These are phyloP conservation scores for Colletotrichum somersetense DNA, from an alignment of 2,329 filamentous ascomycete genomes.

Conservation along the genomic window DNA sequence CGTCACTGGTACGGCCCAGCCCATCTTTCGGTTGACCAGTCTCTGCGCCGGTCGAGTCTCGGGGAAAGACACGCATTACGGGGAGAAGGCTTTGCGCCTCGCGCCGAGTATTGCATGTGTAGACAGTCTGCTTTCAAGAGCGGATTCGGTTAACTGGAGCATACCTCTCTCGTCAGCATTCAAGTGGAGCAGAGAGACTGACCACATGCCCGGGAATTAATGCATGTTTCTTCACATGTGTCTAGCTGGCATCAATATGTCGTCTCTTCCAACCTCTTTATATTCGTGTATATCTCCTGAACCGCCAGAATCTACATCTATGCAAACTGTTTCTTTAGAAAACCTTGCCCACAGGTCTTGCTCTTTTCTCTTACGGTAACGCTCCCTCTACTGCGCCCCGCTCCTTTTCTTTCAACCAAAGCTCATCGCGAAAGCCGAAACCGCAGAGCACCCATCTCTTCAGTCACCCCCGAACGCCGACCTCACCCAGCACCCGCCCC, in stretches of 20 bases:
- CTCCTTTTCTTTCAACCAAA: background rate
- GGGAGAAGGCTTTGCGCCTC: too few species aligned
- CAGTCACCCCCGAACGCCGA: constrained; percentile 49
- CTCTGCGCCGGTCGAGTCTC: too few species aligned
- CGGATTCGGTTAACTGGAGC: too few species aligned
- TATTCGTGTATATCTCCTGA: background rate
- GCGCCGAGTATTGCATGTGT: too few species aligned
- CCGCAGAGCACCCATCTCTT: too few species aligned
- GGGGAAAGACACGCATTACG: too few species aligned
- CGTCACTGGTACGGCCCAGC: too few species aligned
- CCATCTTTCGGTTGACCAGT: too few species aligned
- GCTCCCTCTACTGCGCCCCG: background rate
- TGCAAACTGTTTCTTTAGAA: background rate
- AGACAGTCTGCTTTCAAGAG: too few species aligned
- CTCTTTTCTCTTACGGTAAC: background rate
- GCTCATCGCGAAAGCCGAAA: too few species aligned
- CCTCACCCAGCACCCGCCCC: constrained; percentile 50
- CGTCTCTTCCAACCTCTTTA: too few species aligned
- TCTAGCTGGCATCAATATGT: background rate
- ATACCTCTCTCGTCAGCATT: too few species aligned
- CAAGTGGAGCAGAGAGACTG: background rate
- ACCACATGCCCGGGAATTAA: background rate
- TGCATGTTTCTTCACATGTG: background rate
- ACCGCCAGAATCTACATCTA: background rate
- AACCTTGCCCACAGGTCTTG: background rate